Percentiles rank a stretch among this genome's conserved stretches.
phyloP scores from a whole-genome alignment of 352 stramenopile genomes.

The Phytophthora europaea region DNA sequence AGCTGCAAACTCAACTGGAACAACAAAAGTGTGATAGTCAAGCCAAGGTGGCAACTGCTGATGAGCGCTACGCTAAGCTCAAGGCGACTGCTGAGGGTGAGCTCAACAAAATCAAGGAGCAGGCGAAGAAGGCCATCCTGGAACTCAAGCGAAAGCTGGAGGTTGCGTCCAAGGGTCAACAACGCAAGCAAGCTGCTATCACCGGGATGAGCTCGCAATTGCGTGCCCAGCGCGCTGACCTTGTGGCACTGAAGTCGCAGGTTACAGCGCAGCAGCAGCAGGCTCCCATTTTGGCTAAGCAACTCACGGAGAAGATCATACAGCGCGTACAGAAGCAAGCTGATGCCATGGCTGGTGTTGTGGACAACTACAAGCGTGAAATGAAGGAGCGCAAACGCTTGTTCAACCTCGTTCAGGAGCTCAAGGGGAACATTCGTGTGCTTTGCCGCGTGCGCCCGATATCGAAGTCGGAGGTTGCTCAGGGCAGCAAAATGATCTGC shows the following conservation, averaged over 20 bases:
- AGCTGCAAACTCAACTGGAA: constrained; percentile 57
- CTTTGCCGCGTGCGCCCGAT: constrained; percentile 96
- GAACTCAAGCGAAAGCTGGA: constrained; percentile 87
- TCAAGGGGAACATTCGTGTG: constrained; percentile 98
- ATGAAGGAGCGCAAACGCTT: constrained; percentile 93
- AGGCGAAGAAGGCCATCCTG: constrained; percentile 89
- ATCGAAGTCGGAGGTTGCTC: constrained; percentile 76
- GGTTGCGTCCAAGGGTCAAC: constrained; percentile 61
- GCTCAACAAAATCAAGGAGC: constrained; percentile 88
- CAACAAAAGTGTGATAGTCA: constrained; percentile 57
- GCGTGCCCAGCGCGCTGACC: constrained; percentile 64
- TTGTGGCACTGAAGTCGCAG: constrained; percentile 63
- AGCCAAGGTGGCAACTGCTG: constrained; percentile 57
- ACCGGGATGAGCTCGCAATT: constrained; percentile 51
- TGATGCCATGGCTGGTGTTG: constrained; percentile 84
- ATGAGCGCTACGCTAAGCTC: constrained; percentile 82
- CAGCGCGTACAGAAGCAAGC: constrained; percentile 78
- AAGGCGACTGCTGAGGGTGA: constrained; percentile 81
- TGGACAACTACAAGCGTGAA: constrained; percentile 92
- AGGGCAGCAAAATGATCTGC: constrained; percentile 85
- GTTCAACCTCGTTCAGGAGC: constrained; percentile 96
- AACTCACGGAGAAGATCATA: constrained; percentile 80
- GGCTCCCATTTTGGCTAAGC: constrained; percentile 64
- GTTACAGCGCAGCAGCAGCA: constrained; percentile 66
- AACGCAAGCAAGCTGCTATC: constrained; percentile 63